These are phyloP conservation scores for Strobilomyces dryophilus DNA, from an alignment of 768 basidiomycete species.

Conservation along the genomic window DNA sequence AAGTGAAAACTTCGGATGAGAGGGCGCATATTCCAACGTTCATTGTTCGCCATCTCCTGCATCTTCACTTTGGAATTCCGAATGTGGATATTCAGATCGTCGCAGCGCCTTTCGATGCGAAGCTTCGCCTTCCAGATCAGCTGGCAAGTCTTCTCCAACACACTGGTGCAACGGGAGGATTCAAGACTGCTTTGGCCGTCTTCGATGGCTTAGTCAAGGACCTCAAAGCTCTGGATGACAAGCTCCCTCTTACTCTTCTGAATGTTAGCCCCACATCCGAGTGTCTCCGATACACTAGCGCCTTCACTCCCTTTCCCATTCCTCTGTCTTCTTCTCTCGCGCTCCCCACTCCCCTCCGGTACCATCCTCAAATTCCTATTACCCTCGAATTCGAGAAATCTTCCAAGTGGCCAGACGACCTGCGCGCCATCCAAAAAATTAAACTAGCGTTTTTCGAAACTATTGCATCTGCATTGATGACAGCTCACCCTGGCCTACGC, in stretches of 20 bases:
- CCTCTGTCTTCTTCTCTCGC: constrained; percentile 46
- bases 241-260: constrained; percentile 73
- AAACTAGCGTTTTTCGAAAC: constrained; percentile 91
- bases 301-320: constrained; percentile 76
- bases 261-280: constrained; percentile 73
- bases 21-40: constrained; percentile 70
- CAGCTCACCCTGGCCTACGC: constrained; percentile 43
- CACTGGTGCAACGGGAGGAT: constrained; percentile 45
- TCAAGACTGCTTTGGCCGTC: constrained; percentile 69
- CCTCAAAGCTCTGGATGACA: constrained; percentile 68
- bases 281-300: constrained; percentile 76
- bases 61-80: constrained; percentile 68
- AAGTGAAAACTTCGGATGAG: constrained; percentile 75
- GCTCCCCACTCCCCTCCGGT: constrained; percentile 58
- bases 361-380: constrained; percentile 66
- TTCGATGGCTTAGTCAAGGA: constrained; percentile 75
- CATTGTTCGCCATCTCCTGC: constrained; percentile 72
- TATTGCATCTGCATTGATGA: constrained; percentile 64
- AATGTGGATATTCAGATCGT: constrained; percentile 50
- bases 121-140: constrained; percentile 55
- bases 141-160: constrained; percentile 39
- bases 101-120: constrained; percentile 54
- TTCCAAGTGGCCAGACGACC: constrained; percentile 91
- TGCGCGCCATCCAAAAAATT: constrained; percentile 87
- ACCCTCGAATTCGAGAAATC: constrained; percentile 91